Evolutionary conservation across 1,139 yeast species (phyloP).

Genomic region (Blastobotrys ciferrii): DNA sequence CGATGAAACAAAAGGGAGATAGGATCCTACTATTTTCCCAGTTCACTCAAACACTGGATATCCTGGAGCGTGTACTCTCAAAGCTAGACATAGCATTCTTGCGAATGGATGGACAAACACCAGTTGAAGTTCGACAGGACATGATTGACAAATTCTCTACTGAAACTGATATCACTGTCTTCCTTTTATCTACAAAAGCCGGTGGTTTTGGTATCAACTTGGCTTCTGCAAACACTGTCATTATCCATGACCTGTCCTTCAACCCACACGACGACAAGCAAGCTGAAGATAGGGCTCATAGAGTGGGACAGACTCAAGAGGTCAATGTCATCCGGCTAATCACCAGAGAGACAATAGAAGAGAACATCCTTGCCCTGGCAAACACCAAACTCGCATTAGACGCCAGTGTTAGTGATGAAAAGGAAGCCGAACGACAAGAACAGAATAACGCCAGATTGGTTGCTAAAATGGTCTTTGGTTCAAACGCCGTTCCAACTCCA

Average conservation of each 20-base stretch:
- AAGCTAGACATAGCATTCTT: slow-evolving; percentile 67
- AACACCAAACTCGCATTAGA: slow-evolving; percentile 89
- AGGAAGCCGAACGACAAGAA: slow-evolving; percentile 51
- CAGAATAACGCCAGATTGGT: slow-evolving; percentile 48
- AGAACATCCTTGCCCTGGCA: slow-evolving; percentile 80
- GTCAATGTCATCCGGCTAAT: slow-evolving; percentile 80
- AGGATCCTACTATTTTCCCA: slow-evolving; percentile 83
- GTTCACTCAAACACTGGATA: slow-evolving; percentile 88
- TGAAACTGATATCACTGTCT: slow-evolving; percentile 78
- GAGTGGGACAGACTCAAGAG: slow-evolving; percentile 92
- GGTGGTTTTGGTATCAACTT: slow-evolving; percentile 98
- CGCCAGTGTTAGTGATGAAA: slow-evolving; percentile 56
- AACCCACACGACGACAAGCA: slow-evolving; percentile 98
- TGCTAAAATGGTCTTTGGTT: slow-evolving; percentile 44
- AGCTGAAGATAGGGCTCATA: slow-evolving; percentile 97
- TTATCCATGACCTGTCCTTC: slow-evolving; percentile 89
- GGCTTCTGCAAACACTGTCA: slow-evolving; percentile 91
- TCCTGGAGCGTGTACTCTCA: slow-evolving; percentile 73
- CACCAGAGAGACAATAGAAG: slow-evolving; percentile 76
- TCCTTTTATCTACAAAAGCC: slow-evolving; percentile 87
- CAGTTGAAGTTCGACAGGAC: slow-evolving; percentile 90
- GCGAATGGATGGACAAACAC: slow-evolving; percentile 88
- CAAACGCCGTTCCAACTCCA: slow-evolving; percentile 5
- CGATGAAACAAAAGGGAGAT: slow-evolving; percentile 61
- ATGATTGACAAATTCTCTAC: slow-evolving; percentile 86